These are phyloP conservation scores for Phaffomyces antillensis DNA, from an alignment of 805 yeast species.

Conservation along the genomic window DNA sequence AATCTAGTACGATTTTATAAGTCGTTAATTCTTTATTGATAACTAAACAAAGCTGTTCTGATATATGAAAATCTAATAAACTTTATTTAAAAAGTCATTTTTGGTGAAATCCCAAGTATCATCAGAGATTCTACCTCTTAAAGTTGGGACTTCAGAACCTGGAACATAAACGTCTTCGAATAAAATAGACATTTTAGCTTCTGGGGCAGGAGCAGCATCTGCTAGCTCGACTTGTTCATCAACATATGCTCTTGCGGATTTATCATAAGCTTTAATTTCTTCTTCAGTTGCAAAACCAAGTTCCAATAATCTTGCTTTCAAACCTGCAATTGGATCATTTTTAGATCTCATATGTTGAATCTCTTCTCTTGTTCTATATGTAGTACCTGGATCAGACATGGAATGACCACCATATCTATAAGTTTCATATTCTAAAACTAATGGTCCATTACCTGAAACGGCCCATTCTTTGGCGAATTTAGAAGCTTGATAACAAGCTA, in stretches of 20 bases:
- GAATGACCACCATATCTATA: conserved; percentile 99
- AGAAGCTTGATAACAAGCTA: conserved; percentile 93
- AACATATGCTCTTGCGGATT: conserved; percentile 91
- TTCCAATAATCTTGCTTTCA: conserved; percentile 80
- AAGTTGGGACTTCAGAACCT: conserved; percentile 86
- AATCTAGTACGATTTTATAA: not conserved
- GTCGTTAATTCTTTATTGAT: not conserved
- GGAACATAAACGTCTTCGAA: conserved; percentile 95
- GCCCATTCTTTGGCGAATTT: conserved; percentile 97
- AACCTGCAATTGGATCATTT: conserved; percentile 96
- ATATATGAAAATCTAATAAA: conserved; percentile 14
- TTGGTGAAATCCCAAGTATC: conserved; percentile 81
- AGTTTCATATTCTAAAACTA: conserved; percentile 94
- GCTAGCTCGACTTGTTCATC: conserved; percentile 93
- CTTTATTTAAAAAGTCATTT: conserved; percentile 34
- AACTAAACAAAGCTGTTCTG: not conserved
- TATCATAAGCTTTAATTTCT: conserved; percentile 90
- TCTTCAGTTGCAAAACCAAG: conserved; percentile 85
- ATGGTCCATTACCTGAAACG: conserved; percentile 88
- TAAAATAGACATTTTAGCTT: conserved; percentile 87
- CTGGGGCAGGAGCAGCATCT: conserved; percentile 91
- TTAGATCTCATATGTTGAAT: conserved; percentile 98
- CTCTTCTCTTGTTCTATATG: conserved; percentile 99
- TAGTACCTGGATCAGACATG: conserved; percentile 99
- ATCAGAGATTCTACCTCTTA: conserved; percentile 95